These are phyloP conservation scores for Leishmania mexicana DNA, from an alignment of 208 protist genomes.

Conservation along the genomic window DNA sequence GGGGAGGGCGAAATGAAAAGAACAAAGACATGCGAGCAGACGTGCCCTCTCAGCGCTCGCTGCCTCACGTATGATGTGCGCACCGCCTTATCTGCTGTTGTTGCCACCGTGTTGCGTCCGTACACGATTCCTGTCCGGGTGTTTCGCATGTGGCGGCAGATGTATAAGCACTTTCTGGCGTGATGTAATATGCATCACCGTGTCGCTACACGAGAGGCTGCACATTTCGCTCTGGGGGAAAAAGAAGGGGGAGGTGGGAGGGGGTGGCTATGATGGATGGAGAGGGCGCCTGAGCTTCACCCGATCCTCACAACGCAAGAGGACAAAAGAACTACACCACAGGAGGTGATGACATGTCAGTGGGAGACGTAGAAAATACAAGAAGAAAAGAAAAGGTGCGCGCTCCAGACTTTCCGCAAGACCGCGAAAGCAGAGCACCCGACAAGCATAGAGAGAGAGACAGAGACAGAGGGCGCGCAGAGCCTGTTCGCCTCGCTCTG, in stretches of 20 bases:
- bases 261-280: not conserved
- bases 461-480: not conserved
- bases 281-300: not conserved
- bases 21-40: not conserved
- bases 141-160: not conserved
- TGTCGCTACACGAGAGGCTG: not conserved
- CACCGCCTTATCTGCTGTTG: not conserved
- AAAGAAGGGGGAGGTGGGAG: not conserved
- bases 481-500: not conserved
- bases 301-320: not conserved
- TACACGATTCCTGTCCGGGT: not conserved
- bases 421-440: not conserved
- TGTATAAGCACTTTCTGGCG: not conserved
- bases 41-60: not conserved
- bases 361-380: constrained; percentile 8
- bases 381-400: not conserved
- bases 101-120: not conserved
- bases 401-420: not conserved
- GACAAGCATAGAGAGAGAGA: not conserved
- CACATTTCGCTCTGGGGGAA: not conserved
- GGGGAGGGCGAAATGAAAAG: not conserved
- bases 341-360: not conserved
- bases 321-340: not conserved
- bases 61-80: not conserved
- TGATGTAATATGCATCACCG: not conserved